Percentiles rank a stretch among this genome's conserved stretches.
Conservation (phyloP, 768 basidiomycete genomes). For the Multifurca ochricompacta region DNA sequence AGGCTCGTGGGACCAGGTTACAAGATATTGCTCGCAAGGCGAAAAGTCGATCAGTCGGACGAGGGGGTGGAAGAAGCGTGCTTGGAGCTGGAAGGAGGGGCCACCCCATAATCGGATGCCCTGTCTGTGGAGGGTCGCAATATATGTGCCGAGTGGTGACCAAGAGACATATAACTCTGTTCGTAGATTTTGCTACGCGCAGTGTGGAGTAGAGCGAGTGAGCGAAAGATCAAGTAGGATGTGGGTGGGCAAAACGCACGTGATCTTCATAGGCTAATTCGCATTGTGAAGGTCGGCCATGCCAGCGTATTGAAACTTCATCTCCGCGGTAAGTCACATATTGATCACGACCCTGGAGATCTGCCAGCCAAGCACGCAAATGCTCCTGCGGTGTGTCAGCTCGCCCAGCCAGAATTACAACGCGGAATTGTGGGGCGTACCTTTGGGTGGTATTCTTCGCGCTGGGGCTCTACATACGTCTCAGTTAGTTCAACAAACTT, state of each 20-base stretch:
- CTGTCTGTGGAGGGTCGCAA: constrained; percentile 89
- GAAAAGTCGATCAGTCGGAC: constrained; percentile 97
- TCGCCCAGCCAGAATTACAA: background rate
- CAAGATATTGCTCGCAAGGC: constrained; percentile 90
- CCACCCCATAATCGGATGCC: constrained; percentile 97
- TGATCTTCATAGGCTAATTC: constrained; percentile 69
- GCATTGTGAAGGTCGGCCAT: constrained; percentile 81
- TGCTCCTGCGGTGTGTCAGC: constrained; percentile 59
- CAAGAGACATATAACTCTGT: constrained; percentile 94
- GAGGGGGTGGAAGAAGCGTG: constrained; percentile 90
- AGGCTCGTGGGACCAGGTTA: constrained; percentile 95
- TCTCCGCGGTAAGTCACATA: constrained; percentile 91
- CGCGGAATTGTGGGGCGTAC: constrained; percentile 35
- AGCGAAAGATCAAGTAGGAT: background rate
- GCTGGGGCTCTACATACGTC: constrained; percentile 65
- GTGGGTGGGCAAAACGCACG: constrained; percentile 41
- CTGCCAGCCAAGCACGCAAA: constrained; percentile 89
- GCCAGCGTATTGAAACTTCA: constrained; percentile 87
- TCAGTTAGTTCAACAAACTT: constrained; percentile 70
- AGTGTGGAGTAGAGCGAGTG: constrained; percentile 13
- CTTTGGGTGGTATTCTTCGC: constrained; percentile 66
- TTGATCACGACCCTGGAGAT: constrained; percentile 89
- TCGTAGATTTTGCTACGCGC: constrained; percentile 58
- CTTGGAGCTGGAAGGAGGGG: constrained; percentile 77
- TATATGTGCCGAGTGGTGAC: constrained; percentile 94